These are phyloP conservation scores for Dalbergia cultrata DNA, from an alignment of 306 rosid species.

Conservation along the genomic window DNA sequence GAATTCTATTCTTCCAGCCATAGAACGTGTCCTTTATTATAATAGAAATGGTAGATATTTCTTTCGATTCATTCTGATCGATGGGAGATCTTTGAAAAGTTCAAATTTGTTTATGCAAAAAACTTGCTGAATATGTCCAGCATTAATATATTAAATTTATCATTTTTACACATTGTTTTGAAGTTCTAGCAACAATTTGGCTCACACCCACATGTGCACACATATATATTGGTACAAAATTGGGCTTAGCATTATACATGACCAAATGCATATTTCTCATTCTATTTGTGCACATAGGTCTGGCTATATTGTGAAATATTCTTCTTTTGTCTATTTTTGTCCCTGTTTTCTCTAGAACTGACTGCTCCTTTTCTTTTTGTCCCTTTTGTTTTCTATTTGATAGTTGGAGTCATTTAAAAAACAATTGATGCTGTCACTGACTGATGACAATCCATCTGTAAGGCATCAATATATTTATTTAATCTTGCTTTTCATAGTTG, in stretches of 20 bases:
- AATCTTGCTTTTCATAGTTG: slow-evolving; percentile 7
- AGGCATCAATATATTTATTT: slow-evolving; percentile 52
- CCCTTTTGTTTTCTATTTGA: slow-evolving; percentile 17
- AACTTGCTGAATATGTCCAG: not conserved
- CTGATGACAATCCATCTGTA: slow-evolving; percentile 84
- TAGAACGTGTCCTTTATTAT: not conserved
- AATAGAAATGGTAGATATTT: not conserved
- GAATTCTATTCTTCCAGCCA: not conserved
- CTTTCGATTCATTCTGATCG: not conserved
- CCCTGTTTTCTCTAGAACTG: slow-evolving; percentile 1
- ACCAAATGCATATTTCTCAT: slow-evolving; percentile 32
- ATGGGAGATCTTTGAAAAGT: not conserved
- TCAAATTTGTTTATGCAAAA: too few species aligned
- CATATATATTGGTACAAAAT: not conserved
- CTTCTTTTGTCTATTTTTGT: not conserved
- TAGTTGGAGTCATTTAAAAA: slow-evolving; percentile 94
- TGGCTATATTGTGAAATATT: slow-evolving; percentile 20
- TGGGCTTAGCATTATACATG: not conserved
- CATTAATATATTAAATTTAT: slow-evolving; percentile 1
- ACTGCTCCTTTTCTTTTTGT: not conserved
- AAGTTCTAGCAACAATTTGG: not conserved
- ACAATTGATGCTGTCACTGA: slow-evolving; percentile 90
- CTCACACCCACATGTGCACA: not conserved
- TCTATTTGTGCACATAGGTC: slow-evolving; percentile 5
- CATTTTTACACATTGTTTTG: slow-evolving; percentile 2